These are phyloP conservation scores for Pythium vanterpoolii DNA, from an alignment of 352 stramenopile species.

Conservation along the genomic window DNA sequence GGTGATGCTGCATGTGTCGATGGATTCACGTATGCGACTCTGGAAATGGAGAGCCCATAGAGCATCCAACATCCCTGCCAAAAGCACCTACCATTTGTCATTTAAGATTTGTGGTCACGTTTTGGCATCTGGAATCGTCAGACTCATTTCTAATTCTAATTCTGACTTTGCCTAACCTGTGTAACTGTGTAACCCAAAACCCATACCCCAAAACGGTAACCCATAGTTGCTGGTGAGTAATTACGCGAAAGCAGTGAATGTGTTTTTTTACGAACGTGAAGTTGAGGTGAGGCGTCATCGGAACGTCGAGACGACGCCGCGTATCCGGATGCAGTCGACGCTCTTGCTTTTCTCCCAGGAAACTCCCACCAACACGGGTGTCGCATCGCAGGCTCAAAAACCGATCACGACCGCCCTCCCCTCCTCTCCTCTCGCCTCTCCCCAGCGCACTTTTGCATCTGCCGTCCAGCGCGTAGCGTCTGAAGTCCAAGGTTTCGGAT, in stretches of 20 bases:
- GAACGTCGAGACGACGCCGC: conserved; percentile 12
- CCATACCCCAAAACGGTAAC: too few species aligned
- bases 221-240: too few species aligned
- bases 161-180: too few species aligned
- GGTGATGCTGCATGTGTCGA: too few species aligned
- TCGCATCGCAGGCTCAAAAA: conserved; percentile 8
- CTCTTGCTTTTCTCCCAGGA: conserved; percentile 1
- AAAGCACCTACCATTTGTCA: too few species aligned
- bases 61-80: too few species aligned
- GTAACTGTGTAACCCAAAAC: too few species aligned
- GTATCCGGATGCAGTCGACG: conserved; percentile 11
- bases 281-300: conserved; percentile 10
- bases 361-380: conserved; percentile 3
- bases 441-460: conserved; percentile 13
- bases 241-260: neutral
- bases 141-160: conserved; percentile 2
- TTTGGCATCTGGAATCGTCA: neutral
- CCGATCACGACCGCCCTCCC: neutral
- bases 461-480: conserved; percentile 1
- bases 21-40: too few species aligned
- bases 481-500: neutral
- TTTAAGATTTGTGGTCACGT: neutral
- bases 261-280: conserved; percentile 25
- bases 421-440: neutral
- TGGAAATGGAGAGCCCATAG: too few species aligned